phyloP scores from a whole-genome alignment of 2,329 filamentous ascomycete genomes.

The Sporothrix pseudoabietina region DNA sequence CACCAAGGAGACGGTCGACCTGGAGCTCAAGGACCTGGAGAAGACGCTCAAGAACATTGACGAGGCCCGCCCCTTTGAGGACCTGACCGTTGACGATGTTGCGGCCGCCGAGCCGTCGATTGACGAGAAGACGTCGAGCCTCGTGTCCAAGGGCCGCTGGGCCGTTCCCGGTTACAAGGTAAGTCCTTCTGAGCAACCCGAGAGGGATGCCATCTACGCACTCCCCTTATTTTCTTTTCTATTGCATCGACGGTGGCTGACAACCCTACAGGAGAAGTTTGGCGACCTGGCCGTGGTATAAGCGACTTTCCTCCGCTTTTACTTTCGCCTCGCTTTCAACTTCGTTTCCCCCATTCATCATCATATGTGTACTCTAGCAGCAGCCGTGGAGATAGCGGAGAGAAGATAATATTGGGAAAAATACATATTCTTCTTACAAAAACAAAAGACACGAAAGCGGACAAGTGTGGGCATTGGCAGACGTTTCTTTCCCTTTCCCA shows the following conservation, averaged over 20 bases:
- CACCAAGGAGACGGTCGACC: conserved; percentile 94
- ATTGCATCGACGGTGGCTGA: conserved; percentile 46
- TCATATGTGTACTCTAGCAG: conserved; percentile 63
- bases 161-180: conserved; percentile 98
- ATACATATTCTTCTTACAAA: conserved; percentile 2
- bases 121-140: conserved; percentile 91
- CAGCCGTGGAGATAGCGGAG: conserved; percentile 62
- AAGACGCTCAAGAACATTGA: conserved; percentile 98
- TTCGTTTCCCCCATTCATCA: conserved; percentile 39
- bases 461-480: background rate
- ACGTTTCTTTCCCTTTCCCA: conserved; percentile 2
- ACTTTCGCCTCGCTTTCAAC: background rate
- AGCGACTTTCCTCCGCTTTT: conserved; percentile 43
- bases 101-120: conserved; percentile 92
- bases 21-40: conserved; percentile 89
- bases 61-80: conserved; percentile 90
- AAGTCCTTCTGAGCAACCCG: conserved; percentile 42
- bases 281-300: conserved; percentile 95
- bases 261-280: conserved; percentile 82
- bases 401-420: conserved; percentile 30
- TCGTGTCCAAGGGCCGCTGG: conserved; percentile 98
- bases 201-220: background rate
- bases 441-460: background rate
- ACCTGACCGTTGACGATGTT: conserved; percentile 97
- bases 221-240: too few species aligned